Percentiles rank a stretch among this genome's conserved stretches.
These are phyloP conservation scores for Austroboletus novae-zelandiae DNA, from an alignment of 1,284 basidiomycete genomes.

Conservation along the genomic window DNA sequence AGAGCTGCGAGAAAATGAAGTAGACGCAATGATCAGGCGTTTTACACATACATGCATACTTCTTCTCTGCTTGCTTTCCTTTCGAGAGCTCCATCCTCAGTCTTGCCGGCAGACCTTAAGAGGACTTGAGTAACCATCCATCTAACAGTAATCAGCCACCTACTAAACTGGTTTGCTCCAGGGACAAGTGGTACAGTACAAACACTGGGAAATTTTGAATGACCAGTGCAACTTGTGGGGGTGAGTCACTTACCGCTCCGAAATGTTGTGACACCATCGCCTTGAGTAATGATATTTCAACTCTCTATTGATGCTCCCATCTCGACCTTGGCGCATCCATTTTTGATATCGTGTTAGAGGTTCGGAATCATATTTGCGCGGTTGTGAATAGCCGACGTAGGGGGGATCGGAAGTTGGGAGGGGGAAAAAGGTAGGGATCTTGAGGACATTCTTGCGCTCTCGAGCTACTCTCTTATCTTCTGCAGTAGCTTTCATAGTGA, in stretches of 20 bases:
- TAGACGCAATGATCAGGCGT: neutral
- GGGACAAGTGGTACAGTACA: slow-evolving; percentile 46
- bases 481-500: slow-evolving; percentile 30
- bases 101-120: slow-evolving; percentile 41
- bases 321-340: slow-evolving; percentile 42
- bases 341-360: slow-evolving; percentile 60
- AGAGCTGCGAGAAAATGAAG: slow-evolving; percentile 37
- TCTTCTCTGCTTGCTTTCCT: slow-evolving; percentile 19
- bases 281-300: slow-evolving; percentile 52
- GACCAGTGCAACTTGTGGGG: neutral
- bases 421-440: slow-evolving; percentile 46
- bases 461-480: slow-evolving; percentile 33
- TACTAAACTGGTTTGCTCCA: slow-evolving; percentile 47
- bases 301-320: slow-evolving; percentile 20
- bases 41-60: slow-evolving; percentile 22
- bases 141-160: slow-evolving; percentile 5
- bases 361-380: slow-evolving; percentile 40
- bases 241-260: slow-evolving; percentile 49
- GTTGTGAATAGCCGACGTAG: slow-evolving; percentile 47
- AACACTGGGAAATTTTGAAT: slow-evolving; percentile 37
- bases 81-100: slow-evolving; percentile 36
- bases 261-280: slow-evolving; percentile 35
- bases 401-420: slow-evolving; percentile 14
- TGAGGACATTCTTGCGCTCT: slow-evolving; percentile 34
- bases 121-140: neutral